Percentiles rank a stretch among this genome's conserved stretches.
phyloP scores from a whole-genome alignment of 2,329 filamentous ascomycete genomes.

The Fusarium udum region DNA sequence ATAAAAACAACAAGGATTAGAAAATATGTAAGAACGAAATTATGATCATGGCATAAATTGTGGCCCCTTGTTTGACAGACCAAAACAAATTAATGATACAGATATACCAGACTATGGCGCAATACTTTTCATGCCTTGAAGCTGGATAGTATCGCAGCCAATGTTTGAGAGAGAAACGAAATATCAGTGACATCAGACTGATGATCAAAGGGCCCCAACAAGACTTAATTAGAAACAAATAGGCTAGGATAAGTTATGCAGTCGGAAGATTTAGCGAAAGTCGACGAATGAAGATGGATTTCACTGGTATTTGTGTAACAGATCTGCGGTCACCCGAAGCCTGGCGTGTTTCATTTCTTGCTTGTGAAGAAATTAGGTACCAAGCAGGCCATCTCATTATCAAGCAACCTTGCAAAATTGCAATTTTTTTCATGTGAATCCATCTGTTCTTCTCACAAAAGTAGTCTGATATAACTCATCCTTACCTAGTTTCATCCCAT shows the following conservation, averaged over 20 bases:
- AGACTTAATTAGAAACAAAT: conserved; percentile 6
- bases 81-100: neutral
- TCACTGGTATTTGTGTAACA: neutral
- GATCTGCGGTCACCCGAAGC: conserved; percentile 26
- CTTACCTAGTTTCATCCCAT: neutral
- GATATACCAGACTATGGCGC: neutral
- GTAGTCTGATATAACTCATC: neutral
- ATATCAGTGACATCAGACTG: conserved; percentile 20
- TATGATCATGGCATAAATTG: neutral
- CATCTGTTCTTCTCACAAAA: neutral
- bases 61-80: neutral
- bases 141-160: neutral
- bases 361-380: conserved; percentile 23
- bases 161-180: neutral
- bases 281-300: conserved; percentile 1
- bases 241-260: conserved; percentile 18
- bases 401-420: neutral
- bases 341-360: conserved; percentile 29
- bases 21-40: neutral
- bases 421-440: conserved; percentile 1
- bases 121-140: neutral
- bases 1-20: neutral
- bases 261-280: conserved; percentile 14
- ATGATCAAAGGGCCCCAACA: neutral
- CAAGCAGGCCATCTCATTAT: neutral